A percentile compares a stretch with the other conserved stretches of the same genome.
Evolutionary conservation across 2,329 filamentous ascomycete genomes (phyloP).

Genomic region (Magnaporthales sp.): DNA sequence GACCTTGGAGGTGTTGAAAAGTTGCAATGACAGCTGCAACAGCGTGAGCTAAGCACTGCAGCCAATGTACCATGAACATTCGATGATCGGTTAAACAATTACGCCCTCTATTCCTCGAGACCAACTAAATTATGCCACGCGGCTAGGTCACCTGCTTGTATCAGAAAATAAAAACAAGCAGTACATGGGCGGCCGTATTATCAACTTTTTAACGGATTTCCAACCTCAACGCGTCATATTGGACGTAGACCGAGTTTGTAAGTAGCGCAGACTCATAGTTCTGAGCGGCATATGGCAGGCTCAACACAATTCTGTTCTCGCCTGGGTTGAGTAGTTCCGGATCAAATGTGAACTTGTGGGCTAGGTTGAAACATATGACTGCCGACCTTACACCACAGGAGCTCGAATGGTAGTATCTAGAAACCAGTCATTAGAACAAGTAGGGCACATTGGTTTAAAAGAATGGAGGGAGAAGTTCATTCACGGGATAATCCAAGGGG

Average conservation of each 20-base stretch:
- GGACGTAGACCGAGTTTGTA: slow-evolving; percentile 47
- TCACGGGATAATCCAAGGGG: slow-evolving; percentile 49
- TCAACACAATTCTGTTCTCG: slow-evolving; percentile 46
- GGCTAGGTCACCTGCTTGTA: background rate
- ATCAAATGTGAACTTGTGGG: slow-evolving; percentile 51
- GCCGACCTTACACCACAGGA: slow-evolving; percentile 54
- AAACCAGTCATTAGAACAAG: background rate
- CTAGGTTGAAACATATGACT: slow-evolving; percentile 53
- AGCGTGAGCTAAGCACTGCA: background rate
- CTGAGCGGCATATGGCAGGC: slow-evolving; percentile 50
- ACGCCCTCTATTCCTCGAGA: background rate
- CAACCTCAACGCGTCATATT: slow-evolving; percentile 56
- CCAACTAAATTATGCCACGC: background rate
- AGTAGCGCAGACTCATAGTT: slow-evolving; percentile 49
- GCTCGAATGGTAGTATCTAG: slow-evolving; percentile 42
- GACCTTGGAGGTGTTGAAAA: background rate
- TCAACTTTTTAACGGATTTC: slow-evolving; percentile 34
- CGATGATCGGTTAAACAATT: background rate
- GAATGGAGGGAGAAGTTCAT: slow-evolving; percentile 12
- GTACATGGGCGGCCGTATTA: background rate
- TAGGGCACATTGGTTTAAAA: background rate
- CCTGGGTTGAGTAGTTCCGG: slow-evolving; percentile 36
- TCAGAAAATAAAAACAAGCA: background rate
- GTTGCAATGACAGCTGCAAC: background rate
- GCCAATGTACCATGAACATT: background rate